A percentile compares a stretch with the other conserved stretches of the same genome.
Evolutionary conservation across 1,284 basidiomycete genomes (phyloP).

Genomic region (Marasmius fiardii): DNA sequence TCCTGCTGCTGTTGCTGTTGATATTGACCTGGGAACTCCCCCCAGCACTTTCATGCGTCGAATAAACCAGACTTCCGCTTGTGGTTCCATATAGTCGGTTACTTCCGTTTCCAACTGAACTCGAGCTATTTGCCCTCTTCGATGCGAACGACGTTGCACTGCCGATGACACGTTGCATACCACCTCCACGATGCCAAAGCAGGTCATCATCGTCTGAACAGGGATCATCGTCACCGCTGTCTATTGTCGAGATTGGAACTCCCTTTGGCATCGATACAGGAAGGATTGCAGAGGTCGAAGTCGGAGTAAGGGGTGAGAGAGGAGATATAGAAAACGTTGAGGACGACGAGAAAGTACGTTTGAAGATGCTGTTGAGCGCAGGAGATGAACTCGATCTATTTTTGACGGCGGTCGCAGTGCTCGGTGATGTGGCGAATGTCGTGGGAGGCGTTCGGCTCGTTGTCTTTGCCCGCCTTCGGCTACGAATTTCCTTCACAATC

Average conservation of each 20-base stretch:
- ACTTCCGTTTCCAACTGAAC: neutral
- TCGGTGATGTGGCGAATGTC: neutral
- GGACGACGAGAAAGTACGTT: neutral
- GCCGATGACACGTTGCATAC: neutral
- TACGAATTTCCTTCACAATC: neutral
- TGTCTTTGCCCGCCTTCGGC: neutral
- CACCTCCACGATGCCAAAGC: neutral
- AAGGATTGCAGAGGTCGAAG: neutral
- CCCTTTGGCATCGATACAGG: neutral
- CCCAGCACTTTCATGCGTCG: neutral
- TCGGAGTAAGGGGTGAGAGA: neutral
- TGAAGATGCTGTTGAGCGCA: neutral
- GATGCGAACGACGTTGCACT: neutral
- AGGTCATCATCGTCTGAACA: neutral
- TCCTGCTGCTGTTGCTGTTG: neutral
- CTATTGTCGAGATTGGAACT: neutral
- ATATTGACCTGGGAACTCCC: neutral
- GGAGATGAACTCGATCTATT: neutral
- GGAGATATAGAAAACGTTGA: neutral
- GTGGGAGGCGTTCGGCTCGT: neutral
- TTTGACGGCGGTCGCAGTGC: neutral
- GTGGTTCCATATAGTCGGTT: neutral
- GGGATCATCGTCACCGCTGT: constrained; percentile 1
- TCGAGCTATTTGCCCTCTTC: neutral
- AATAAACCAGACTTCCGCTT: neutral